Percentiles rank a stretch among this genome's conserved stretches.
phyloP scores from a whole-genome alignment of 495 filamentous ascomycete species.

The Hypoxylon fuscum region DNA sequence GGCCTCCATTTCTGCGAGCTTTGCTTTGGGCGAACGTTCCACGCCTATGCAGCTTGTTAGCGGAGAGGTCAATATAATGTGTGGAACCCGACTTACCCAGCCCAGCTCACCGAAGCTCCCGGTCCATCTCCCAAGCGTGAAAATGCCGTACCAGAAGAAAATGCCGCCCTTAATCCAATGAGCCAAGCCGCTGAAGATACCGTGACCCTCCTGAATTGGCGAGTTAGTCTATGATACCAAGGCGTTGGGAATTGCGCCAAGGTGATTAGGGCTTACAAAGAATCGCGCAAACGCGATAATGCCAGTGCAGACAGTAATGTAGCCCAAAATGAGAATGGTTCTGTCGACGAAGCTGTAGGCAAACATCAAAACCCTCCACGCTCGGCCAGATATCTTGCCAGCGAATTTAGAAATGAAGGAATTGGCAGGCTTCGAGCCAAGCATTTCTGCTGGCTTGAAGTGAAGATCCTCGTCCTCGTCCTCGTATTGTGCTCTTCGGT shows the following conservation, averaged over 20 bases:
- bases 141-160: slow-evolving; percentile 92
- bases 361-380: slow-evolving; percentile 54
- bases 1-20: slow-evolving; percentile 71
- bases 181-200: slow-evolving; percentile 85
- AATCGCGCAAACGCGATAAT: slow-evolving; percentile 64
- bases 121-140: slow-evolving; percentile 89
- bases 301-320: slow-evolving; percentile 67
- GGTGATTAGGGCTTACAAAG: slow-evolving; percentile 59
- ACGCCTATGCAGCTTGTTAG: slow-evolving; percentile 62
- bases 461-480: slow-evolving; percentile 53
- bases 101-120: slow-evolving; percentile 91
- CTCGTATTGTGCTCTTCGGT: slow-evolving; percentile 61
- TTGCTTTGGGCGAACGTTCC: slow-evolving; percentile 82
- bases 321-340: slow-evolving; percentile 61
- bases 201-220: slow-evolving; percentile 57
- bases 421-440: slow-evolving; percentile 41
- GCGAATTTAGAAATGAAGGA: slow-evolving; percentile 45
- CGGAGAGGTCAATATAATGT: slow-evolving; percentile 6
- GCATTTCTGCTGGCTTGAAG: slow-evolving; percentile 45
- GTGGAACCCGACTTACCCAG: slow-evolving; percentile 65
- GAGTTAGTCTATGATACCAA: slow-evolving; percentile 19
- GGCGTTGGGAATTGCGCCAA: no score
- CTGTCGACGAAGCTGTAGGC: slow-evolving; percentile 56
- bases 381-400: slow-evolving; percentile 50
- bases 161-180: slow-evolving; percentile 98